Evolutionary conservation across 2,329 filamentous ascomycete genomes (phyloP), one percentile per base, ranked within the genome.

Genomic region (Teratosphaeria gauchensis): DNA sequence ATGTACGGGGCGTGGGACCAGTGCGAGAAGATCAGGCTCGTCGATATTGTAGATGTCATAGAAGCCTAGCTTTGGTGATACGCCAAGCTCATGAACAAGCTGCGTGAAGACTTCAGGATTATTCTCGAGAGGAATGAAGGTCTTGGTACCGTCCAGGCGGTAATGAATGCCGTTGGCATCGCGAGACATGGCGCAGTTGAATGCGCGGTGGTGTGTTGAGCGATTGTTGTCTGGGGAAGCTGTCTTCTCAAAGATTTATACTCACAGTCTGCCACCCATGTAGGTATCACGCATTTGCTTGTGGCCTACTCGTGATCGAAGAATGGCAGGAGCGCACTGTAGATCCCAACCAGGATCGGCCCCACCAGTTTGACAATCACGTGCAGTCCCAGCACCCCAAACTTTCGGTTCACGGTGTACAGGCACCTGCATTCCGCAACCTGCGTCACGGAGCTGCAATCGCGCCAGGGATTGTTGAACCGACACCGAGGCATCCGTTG

Each of bases 21-120:
- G 91, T 61, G 85, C 83, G 56, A 97, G 84, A 46, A 96, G 82
- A 56, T 91, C 86, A 0, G 89, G 85, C 56, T 97, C 92, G 63
- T 88, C 87, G 69, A 97, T 86, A 65, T 87, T 92, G 82, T 87
- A 96, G 73, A 97, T 90, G 75, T 97, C 92, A 79, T 95, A 87
- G 75, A 96, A 86, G 67, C 84, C 80, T 53, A 97, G 82, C 30
- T 82, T 79, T n/a, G 76, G 70, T n/a, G 88, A 88, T 58, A 97
- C 84, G 63, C 92, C 92, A 30, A 97, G 88, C 66, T 85, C 84
- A 77, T 88, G 89, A 54, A 95, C 83, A 38, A 97, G 86, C 51
- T 80, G 77, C 57, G 86, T 92, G 86, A 97, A 94, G 33, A 96
- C 85, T 75, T 90, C 85, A 0, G 94, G 92, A 77, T 96, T 96